phyloP scores from a whole-genome alignment of 805 yeast genomes.

The Brettanomyces naardenensis region DNA sequence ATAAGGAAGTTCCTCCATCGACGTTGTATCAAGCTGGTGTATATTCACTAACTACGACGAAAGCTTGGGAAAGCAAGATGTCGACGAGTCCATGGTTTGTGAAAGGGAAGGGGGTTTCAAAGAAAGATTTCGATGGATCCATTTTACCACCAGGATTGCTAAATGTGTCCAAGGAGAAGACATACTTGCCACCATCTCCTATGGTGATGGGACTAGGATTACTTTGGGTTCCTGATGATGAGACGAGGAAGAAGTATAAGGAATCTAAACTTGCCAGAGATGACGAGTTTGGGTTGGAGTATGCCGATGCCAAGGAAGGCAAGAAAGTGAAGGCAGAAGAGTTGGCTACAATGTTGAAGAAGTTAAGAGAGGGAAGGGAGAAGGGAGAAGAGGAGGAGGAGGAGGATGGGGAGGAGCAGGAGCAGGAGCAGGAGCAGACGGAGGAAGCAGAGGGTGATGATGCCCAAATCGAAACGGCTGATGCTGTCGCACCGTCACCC shows the following conservation, averaged over 20 bases:
- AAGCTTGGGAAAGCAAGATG: constrained; percentile 85
- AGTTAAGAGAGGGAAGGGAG: constrained; percentile 12
- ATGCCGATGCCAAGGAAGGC: constrained; percentile 22
- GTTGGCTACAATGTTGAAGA: constrained; percentile 22
- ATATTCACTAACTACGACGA: constrained; percentile 70
- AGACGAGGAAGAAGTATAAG: constrained; percentile 31
- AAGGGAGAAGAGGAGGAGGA: constrained; percentile 8
- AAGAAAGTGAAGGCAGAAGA: constrained; percentile 20
- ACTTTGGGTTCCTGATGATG: constrained; percentile 62
- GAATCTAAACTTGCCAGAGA: constrained; percentile 18
- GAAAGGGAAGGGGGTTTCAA: constrained; percentile 59
- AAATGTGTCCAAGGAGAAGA: constrained; percentile 44
- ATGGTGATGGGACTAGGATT: constrained; percentile 87
- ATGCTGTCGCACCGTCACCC: constrained; percentile 10
- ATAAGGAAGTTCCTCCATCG: constrained; percentile 72
- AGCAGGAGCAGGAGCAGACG: constrained; percentile 12
- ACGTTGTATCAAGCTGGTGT: constrained; percentile 87
- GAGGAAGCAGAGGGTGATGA: constrained; percentile 1
- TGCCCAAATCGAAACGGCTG: neutral
- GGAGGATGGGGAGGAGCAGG: constrained; percentile 2
- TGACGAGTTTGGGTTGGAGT: constrained; percentile 22
- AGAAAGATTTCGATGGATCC: constrained; percentile 51
- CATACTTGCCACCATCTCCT: constrained; percentile 67
- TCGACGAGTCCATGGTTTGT: constrained; percentile 83
- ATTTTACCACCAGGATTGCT: constrained; percentile 58